Evolutionary conservation across 1,284 basidiomycete genomes (phyloP).

Genomic region (Boletellus sp.): DNA sequence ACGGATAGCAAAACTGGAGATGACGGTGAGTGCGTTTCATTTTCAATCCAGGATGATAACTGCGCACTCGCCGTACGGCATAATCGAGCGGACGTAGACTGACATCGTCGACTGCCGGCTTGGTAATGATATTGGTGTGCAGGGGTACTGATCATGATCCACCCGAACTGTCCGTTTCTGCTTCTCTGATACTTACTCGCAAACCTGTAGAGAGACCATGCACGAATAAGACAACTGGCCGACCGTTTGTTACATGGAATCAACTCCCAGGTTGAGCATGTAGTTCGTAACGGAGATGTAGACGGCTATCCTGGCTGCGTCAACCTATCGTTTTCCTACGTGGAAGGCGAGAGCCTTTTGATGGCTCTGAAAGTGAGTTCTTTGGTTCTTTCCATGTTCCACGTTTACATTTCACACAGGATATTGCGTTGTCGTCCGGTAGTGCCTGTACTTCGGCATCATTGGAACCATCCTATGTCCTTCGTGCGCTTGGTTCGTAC

Average conservation of each 20-base stretch:
- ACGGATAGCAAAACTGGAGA: conserved; percentile 87
- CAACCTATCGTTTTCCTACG: conserved; percentile 95
- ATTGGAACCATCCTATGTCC: conserved; percentile 96
- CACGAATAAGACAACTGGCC: conserved; percentile 73
- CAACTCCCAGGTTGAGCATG: conserved; percentile 81
- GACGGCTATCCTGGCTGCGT: conserved; percentile 90
- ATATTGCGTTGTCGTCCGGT: conserved; percentile 95
- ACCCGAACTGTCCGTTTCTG: conserved; percentile 9
- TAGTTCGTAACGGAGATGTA: conserved; percentile 91
- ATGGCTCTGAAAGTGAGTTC: conserved; percentile 94
- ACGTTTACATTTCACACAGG: conserved; percentile 43
- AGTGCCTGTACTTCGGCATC: conserved; percentile 99
- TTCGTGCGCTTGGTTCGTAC: conserved; percentile 81
- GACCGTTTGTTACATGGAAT: conserved; percentile 83
- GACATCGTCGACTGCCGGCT: conserved; percentile 41
- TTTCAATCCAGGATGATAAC: conserved; percentile 49
- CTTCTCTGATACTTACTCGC: conserved; percentile 9
- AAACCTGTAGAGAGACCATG: conserved; percentile 72
- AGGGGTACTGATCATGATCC: conserved; percentile 78
- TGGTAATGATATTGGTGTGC: conserved; percentile 67
- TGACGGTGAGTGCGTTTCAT: conserved; percentile 67
- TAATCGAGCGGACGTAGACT: conserved; percentile 37
- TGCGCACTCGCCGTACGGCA: conserved; percentile 32
- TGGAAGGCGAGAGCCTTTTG: conserved; percentile 94
- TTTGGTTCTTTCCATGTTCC: neutral